Evolutionary conservation across 139 green algal genomes (phyloP).

Genomic region (Gonium pectorale): DNA sequence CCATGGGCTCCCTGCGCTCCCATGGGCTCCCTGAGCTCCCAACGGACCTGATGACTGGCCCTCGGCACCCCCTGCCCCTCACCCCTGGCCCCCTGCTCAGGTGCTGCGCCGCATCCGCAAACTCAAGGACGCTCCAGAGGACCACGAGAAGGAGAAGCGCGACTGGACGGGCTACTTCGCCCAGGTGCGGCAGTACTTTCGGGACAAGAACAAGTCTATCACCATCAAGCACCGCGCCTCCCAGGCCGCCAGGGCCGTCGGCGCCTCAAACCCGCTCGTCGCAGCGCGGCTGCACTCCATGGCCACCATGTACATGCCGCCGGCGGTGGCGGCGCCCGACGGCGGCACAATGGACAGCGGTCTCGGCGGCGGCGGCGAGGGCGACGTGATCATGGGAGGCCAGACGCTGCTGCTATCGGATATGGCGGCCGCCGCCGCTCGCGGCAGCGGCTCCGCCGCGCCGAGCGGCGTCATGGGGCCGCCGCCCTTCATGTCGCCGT

Average conservation of each 20-base stretch:
- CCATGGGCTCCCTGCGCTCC: no score
- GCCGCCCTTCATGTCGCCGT: neutral
- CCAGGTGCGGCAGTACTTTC: neutral
- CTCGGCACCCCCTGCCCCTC: neutral
- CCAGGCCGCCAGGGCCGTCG: neutral
- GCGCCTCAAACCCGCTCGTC: neutral
- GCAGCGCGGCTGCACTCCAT: neutral
- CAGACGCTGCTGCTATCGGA: constrained; percentile 12
- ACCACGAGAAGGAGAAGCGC: neutral
- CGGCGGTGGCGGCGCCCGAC: neutral
- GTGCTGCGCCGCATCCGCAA: constrained; percentile 5
- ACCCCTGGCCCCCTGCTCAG: neutral
- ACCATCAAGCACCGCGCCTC: constrained; percentile 12
- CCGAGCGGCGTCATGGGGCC: neutral
- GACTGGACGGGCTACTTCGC: neutral
- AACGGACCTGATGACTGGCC: no score
- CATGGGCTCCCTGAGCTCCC: no score
- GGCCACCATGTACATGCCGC: neutral
- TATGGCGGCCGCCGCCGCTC: neutral
- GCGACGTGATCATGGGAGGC: neutral
- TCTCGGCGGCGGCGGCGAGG: no score
- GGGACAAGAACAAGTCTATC: constrained; percentile 14
- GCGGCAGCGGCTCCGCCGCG: no score
- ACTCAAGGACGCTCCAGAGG: neutral
- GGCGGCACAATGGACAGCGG: neutral